Conservation (phyloP, 345 rosid genomes). For the Nephelium lappaceum region DNA sequence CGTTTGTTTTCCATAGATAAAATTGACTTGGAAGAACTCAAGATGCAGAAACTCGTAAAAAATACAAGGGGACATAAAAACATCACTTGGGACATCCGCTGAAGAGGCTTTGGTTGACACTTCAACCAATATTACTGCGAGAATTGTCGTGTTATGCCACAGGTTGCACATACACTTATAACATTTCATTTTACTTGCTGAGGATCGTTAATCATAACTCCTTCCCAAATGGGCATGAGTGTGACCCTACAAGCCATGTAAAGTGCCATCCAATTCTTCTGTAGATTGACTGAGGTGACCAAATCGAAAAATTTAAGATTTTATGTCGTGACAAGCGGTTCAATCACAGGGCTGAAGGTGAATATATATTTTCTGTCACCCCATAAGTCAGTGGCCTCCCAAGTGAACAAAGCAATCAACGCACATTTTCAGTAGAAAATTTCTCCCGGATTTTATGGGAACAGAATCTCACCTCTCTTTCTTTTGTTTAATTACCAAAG, state of each 20-base stretch:
- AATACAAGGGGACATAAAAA: background rate
- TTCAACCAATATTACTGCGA: background rate
- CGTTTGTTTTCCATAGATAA: too few species aligned
- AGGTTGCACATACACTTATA: background rate
- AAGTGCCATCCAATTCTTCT: background rate
- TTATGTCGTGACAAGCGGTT: too few species aligned
- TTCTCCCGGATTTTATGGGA: conserved; percentile 30
- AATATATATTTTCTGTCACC: too few species aligned
- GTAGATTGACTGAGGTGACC: background rate
- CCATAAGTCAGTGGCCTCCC: background rate
- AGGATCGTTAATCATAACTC: background rate
- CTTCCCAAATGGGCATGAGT: background rate
- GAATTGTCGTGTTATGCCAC: background rate
- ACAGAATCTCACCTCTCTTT: background rate
- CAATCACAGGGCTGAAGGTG: too few species aligned
- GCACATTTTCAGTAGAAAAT: background rate
- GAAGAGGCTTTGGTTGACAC: background rate
- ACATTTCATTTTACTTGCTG: background rate
- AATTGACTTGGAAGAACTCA: too few species aligned
- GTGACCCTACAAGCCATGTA: background rate
- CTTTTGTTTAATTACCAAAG: background rate
- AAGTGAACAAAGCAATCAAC: conserved; percentile 11
- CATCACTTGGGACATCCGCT: background rate
- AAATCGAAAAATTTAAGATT: background rate
- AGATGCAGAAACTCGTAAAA: too few species aligned